These are phyloP conservation scores for Pezicula neosporulosa DNA, from an alignment of 2,329 filamentous ascomycete genomes.

Conservation along the genomic window DNA sequence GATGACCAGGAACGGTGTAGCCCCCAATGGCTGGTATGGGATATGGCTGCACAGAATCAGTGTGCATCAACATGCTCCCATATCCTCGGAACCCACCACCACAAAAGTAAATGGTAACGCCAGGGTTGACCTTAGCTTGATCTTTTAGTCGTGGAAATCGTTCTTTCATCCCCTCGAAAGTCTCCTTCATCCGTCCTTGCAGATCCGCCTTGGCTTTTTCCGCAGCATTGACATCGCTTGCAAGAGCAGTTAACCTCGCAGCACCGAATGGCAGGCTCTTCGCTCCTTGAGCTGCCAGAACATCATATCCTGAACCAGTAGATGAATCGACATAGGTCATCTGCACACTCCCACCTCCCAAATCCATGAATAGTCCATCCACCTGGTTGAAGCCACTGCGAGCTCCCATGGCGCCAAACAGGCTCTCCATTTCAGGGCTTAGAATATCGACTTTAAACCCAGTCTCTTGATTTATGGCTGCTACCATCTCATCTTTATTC, in stretches of 20 bases:
- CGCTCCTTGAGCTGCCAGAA: constrained; percentile 50
- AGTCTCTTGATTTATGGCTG: constrained; percentile 57
- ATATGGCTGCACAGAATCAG: constrained; percentile 70
- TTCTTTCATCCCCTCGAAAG: constrained; percentile 51
- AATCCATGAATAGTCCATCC: constrained; percentile 80
- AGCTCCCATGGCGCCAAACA: constrained; percentile 79
- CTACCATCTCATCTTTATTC: constrained; percentile 68
- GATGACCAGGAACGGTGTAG: constrained; percentile 60
- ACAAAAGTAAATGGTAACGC: constrained; percentile 76
- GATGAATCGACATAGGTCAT: constrained; percentile 60
- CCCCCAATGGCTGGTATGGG: constrained; percentile 81
- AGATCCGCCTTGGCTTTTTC: constrained; percentile 42
- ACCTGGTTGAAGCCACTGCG: constrained; percentile 69
- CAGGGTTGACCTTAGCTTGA: constrained; percentile 34
- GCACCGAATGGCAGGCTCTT: constrained; percentile 60
- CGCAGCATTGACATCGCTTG: constrained; percentile 36
- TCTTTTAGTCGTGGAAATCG: constrained; percentile 49
- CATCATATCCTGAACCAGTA: constrained; percentile 38
- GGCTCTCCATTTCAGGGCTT: constrained; percentile 75
- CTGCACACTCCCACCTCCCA: constrained; percentile 71
- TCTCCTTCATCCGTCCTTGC: constrained; percentile 50
- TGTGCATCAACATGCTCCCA: constrained; percentile 83
- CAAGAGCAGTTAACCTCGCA: constrained; percentile 50
- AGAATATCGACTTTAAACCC: constrained; percentile 71
- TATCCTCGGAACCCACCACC: constrained; percentile 90